Base-by-base conservation (phyloP, 768 basidiomycete genomes). In the Hydnomerulius pinastri region DNA sequence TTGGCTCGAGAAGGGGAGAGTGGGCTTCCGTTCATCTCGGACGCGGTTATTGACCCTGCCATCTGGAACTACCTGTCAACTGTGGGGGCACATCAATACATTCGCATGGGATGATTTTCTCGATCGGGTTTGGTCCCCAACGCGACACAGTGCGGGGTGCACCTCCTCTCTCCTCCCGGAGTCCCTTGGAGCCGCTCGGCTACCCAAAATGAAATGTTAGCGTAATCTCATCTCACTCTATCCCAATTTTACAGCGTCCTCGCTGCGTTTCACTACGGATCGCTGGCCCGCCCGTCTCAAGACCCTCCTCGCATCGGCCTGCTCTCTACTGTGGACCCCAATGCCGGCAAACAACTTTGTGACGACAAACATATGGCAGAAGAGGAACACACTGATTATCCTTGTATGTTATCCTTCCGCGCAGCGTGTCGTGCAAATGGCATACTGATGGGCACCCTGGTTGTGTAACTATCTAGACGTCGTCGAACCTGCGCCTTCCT, bases 241-340 rank as follows among this genome's bases (percentile, higher is more conserved):
- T 4, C 24, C 15, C 33, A 21, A 43, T 50, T 35, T n/a, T 27
- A 21, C 55, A 88, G 89, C 12, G 85, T 83, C 6, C 59, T 90
- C 15, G 76, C 82, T 10, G 70, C 86, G 18, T 90, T 82, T 62
- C 79, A 90, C 64, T 90, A 81, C 61, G 89, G 89, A 6, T 87
- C 90, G 57, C 62, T 89, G 33, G 78, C 78, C 0, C 76, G 82
- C 50, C 88, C 88, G 1, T 86, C 85, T 1, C 69, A 69, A 50
- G 86, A 90, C 60, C 78, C 80, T 2, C 84, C 89, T 2, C 79
- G 80, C 10, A 77, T 90, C 36, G 89, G 88, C 9, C 73, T 91
- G 28, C 69, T 85, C 38, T 89, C 88, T 13, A 90, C 86, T 0
- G 82, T 90, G 1, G 83, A 86, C 1, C 10, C 56, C 3, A 75